A percentile compares a stretch with the other conserved stretches of the same genome.
phyloP scores from a whole-genome alignment of 2,329 filamentous ascomycete genomes.

The Juglanconis oblonga region DNA sequence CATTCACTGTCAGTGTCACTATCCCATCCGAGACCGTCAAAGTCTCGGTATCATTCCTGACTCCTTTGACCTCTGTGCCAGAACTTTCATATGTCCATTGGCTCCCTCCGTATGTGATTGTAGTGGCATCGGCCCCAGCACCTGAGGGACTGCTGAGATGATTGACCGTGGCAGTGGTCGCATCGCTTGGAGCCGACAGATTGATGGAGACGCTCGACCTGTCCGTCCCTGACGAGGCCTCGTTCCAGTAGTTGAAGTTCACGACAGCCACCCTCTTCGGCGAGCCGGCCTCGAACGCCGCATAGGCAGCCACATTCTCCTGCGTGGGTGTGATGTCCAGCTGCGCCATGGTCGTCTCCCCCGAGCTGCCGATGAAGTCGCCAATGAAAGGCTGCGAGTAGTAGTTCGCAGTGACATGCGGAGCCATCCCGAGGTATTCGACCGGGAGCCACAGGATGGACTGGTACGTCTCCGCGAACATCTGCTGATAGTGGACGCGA shows the following conservation, averaged over 20 bases:
- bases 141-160: slow-evolving; percentile 30
- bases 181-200: slow-evolving; percentile 21
- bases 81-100: slow-evolving; percentile 33
- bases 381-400: slow-evolving; percentile 34
- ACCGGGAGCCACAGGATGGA: slow-evolving; percentile 30
- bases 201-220: slow-evolving; percentile 23
- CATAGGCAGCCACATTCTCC: slow-evolving; percentile 26
- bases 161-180: slow-evolving; percentile 23
- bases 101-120: slow-evolving; percentile 34
- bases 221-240: slow-evolving; percentile 23
- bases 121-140: slow-evolving; percentile 28
- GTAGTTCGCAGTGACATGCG: slow-evolving; percentile 33
- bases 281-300: slow-evolving; percentile 27
- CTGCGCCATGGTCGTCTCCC: slow-evolving; percentile 25
- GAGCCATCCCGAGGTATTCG: slow-evolving; percentile 24
- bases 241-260: slow-evolving; percentile 34
- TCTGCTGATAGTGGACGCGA: slow-evolving; percentile 34
- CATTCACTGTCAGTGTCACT: slow-evolving; percentile 23
- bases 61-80: slow-evolving; percentile 29
- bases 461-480: slow-evolving; percentile 21
- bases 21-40: slow-evolving; percentile 24
- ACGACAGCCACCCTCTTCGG: slow-evolving; percentile 27
- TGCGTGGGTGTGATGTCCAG: slow-evolving; percentile 16
- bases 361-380: slow-evolving; percentile 31
- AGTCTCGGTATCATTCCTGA: slow-evolving; percentile 27